Evolutionary conservation across 768 basidiomycete species (phyloP), one percentile per base, ranked within the genome.

Genomic region (Lactarius hengduanensis): DNA sequence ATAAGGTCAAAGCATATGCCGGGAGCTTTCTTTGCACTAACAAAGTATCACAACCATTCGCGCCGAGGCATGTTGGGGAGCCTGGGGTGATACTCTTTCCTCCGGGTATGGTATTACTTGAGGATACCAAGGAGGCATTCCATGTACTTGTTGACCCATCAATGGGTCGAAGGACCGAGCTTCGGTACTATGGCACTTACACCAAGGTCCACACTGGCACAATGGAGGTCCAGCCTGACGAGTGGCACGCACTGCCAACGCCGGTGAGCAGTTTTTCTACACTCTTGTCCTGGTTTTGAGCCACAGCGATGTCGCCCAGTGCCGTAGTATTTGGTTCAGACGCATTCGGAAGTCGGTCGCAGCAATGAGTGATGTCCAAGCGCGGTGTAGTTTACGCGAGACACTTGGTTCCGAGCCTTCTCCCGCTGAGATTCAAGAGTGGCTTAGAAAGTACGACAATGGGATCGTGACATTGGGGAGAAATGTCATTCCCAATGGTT

Each of bases 291-390:
- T 10, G 22, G n/a, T 1, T 4, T 26, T 13, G 47, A 26, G 47
- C 10, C 22, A 26, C 47, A 13, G 1, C 10, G 2, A n/a, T 26
- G 10, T 50, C 4, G 8, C 4, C 1, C 45, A 66, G 65, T 62
- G 22, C 28, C 57, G 40, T 32, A 3, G 8, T 10, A 0, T 1
- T 0, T 43, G 40, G 50, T 4, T 15, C 3, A 6, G 0, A 0
- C 9, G 5, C 2, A 0, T 16, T 7, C 3, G 2, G 22, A n/a
- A 2, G 11, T 2, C 8, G 2, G 6, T 6, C 4, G 32, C 6
- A 0, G 32, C 15, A 3, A 3, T 16, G 13, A 38, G 50, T 26
- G 40, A n/a, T 2, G 3, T 43, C 18, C 47, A 43, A 20, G 65
- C 65, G 3, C 47, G 61, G 4, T 10, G 57, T 16, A 8, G 0